Evolutionary conservation across 108 stramenopile genomes (phyloP).

Genomic region (Skeletonema potamos): DNA sequence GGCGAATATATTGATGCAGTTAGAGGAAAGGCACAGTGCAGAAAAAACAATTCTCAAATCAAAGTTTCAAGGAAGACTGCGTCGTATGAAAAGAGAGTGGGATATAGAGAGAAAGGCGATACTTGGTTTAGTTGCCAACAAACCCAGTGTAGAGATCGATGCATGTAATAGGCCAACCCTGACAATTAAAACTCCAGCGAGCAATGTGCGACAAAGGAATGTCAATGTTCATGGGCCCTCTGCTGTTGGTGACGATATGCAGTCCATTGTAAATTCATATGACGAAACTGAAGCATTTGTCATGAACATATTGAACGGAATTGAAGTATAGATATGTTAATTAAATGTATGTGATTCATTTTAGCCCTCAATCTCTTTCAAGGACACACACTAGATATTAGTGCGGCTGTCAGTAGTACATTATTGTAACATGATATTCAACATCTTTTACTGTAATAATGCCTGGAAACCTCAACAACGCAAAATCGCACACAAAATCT

Average conservation of each 20-base stretch:
- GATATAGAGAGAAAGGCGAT: constrained; percentile 30
- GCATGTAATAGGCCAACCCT: background rate
- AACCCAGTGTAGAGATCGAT: background rate
- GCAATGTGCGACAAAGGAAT: background rate
- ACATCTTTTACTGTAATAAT: background rate
- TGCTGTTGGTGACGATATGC: background rate
- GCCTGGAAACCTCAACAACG: background rate
- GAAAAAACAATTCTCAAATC: constrained; percentile 23
- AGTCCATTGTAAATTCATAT: constrained; percentile 16
- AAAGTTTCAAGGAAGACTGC: constrained; percentile 16
- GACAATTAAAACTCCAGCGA: constrained; percentile 7
- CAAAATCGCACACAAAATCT: background rate
- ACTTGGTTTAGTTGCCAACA: constrained; percentile 11
- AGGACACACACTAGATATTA: background rate
- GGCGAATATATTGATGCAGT: background rate
- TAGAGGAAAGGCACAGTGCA: constrained; percentile 23
- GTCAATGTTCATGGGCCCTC: background rate
- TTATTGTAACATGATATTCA: background rate
- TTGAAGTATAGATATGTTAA: constrained; percentile 8
- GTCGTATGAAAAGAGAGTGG: constrained; percentile 34
- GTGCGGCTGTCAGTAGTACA: background rate
- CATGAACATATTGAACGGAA: constrained; percentile 27
- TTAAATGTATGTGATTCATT: background rate
- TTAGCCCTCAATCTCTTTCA: background rate
- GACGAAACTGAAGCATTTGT: constrained; percentile 35